Percentiles rank a stretch among this genome's conserved stretches.
phyloP scores from a whole-genome alignment of 257 asterid genomes.

The Solanum appendiculatum region DNA sequence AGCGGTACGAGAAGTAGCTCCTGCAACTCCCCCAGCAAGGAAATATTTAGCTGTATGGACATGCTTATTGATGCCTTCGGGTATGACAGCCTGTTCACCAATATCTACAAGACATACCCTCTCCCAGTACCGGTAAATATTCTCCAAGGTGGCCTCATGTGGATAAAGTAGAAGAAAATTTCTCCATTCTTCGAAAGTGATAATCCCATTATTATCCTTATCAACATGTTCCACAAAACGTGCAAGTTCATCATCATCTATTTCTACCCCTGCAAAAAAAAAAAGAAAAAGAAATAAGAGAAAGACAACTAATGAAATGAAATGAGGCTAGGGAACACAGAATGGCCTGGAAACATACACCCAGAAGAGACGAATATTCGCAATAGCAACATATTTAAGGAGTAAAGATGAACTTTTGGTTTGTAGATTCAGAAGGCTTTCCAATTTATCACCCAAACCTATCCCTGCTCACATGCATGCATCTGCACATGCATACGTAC shows the following conservation, averaged over 20 bases:
- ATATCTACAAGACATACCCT: conserved; percentile 89
- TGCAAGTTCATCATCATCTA: conserved; percentile 87
- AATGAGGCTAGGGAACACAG: background rate
- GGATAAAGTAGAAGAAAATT: conserved; percentile 92
- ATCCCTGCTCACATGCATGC: background rate
- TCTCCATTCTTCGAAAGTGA: conserved; percentile 98
- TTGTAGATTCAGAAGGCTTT: background rate
- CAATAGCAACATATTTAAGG: background rate
- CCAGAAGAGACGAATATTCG: background rate
- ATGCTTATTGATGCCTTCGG: conserved; percentile 90
- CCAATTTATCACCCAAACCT: background rate
- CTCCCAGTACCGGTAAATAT: conserved; percentile 88
- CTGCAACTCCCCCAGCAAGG: conserved; percentile 97
- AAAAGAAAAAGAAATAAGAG: conserved; percentile 54
- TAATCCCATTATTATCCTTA: conserved; percentile 88
- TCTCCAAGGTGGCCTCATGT: conserved; percentile 89
- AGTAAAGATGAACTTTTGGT: background rate
- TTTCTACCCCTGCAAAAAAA: conserved; percentile 83
- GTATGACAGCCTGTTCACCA: conserved; percentile 91
- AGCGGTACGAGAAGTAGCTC: conserved; percentile 90
- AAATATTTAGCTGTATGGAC: conserved; percentile 71
- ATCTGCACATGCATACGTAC: background rate
- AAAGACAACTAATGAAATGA: conserved; percentile 17
- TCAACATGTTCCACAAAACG: conserved; percentile 94
- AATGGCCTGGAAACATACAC: background rate